phyloP scores from a whole-genome alignment of 228 moss, liverwort and hornwort species.

The Sphagnum magellanicum region DNA sequence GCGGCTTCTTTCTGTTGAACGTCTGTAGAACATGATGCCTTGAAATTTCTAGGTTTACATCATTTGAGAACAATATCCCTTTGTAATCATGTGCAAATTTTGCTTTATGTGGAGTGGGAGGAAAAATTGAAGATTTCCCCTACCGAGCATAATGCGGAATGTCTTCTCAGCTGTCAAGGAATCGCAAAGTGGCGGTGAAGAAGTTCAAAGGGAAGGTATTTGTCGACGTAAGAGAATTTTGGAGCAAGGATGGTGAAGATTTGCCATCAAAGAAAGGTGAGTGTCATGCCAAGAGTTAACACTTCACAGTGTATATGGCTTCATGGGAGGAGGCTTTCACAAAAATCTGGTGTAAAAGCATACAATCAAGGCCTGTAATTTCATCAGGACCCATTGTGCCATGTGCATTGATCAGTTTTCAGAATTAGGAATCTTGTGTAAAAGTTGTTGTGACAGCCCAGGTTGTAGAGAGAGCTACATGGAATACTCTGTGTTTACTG shows the following conservation, averaged over 20 bases:
- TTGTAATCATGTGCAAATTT: not conserved
- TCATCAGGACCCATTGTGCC: not conserved
- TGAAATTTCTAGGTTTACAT: not conserved
- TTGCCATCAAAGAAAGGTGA: conserved; percentile 56
- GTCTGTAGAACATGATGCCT: not conserved
- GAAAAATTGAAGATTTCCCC: no score
- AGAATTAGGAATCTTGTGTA: not conserved
- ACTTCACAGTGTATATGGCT: not conserved
- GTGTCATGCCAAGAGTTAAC: not conserved
- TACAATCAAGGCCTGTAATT: not conserved
- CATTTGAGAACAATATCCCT: not conserved
- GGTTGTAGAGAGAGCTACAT: not conserved
- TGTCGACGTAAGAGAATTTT: conserved; percentile 62
- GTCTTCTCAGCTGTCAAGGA: conserved; percentile 33
- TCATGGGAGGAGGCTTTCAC: not conserved
- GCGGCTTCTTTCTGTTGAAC: not conserved
- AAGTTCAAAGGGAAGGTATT: conserved; percentile 49
- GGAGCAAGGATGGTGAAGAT: conserved; percentile 34
- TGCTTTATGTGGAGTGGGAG: not conserved
- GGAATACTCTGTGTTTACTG: not conserved
- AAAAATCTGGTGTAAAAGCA: not conserved
- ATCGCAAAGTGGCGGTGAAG: conserved; percentile 55
- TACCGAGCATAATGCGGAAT: not conserved
- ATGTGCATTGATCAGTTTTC: not conserved
- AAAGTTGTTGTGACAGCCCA: not conserved